Conservation (phyloP, 208 protist species). For the Trichomonas gallinae region DNA sequence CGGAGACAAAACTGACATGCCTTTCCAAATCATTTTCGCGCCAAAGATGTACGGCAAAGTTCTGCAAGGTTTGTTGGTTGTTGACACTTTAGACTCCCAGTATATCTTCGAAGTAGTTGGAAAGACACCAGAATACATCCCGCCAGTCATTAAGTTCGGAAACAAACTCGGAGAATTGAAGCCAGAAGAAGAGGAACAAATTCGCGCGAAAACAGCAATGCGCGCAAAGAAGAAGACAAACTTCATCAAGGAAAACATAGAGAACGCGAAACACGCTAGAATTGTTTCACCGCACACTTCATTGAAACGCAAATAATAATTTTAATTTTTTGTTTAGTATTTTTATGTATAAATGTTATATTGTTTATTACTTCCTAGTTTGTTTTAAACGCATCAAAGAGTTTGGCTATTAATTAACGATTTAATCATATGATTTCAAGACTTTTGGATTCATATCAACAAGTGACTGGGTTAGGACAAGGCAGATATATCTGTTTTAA, state of each 20-base stretch:
- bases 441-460: no score
- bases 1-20: background rate
- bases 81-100: background rate
- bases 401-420: no score
- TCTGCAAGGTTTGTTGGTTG: background rate
- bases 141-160: background rate
- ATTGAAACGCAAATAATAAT: background rate
- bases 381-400: no score
- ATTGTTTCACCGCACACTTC: background rate
- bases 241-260: background rate
- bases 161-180: background rate
- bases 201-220: background rate
- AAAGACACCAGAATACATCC: background rate
- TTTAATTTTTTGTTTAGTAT: background rate
- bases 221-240: background rate
- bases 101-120: background rate
- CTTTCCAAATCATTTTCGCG: background rate
- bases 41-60: constrained; percentile 21
- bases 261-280: background rate
- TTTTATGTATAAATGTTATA: background rate
- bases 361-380: no score
- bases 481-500: no score
- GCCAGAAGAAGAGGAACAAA: background rate
- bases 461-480: no score
- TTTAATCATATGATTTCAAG: no score